These are phyloP conservation scores for Paraphaeosphaeria sporulosa DNA, from an alignment of 2,329 filamentous ascomycete genomes.

Conservation along the genomic window DNA sequence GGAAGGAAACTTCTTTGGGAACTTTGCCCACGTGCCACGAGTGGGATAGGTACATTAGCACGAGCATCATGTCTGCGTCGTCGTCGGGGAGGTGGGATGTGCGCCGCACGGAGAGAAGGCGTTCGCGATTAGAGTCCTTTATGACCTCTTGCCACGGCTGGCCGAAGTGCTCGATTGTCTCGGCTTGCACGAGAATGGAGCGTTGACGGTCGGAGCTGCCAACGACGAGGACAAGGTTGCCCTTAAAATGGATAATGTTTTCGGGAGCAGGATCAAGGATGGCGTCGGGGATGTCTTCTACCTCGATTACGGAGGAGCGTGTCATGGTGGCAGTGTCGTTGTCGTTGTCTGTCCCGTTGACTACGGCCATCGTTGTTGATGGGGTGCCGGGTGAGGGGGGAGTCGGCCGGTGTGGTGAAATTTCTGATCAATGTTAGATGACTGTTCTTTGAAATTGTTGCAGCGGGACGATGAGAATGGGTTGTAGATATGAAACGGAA, in stretches of 20 bases:
- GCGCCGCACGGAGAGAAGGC: not conserved
- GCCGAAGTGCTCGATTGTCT: slow-evolving; percentile 4
- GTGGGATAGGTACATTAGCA: slow-evolving; percentile 46
- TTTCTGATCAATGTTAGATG: not conserved
- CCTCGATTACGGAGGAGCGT: not conserved
- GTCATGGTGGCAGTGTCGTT: not conserved
- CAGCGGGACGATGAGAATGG: no score
- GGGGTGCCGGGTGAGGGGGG: not conserved
- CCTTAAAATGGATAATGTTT: not conserved
- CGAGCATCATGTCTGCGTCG: slow-evolving; percentile 36
- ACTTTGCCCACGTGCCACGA: slow-evolving; percentile 30
- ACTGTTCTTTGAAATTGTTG: no score
- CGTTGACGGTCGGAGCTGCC: not conserved
- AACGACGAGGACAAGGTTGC: slow-evolving; percentile 2
- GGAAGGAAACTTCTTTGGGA: slow-evolving; percentile 30
- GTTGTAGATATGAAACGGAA: not conserved
- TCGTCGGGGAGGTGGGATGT: slow-evolving; percentile 30
- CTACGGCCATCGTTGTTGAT: not conserved
- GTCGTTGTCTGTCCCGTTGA: not conserved
- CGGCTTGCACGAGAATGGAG: not conserved
- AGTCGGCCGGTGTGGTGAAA: not conserved
- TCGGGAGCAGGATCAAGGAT: not conserved
- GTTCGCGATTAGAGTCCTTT: not conserved
- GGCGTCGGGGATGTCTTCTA: not conserved
- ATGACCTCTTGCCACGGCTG: not conserved